A percentile compares a stretch with the other conserved stretches of the same genome.
Evolutionary conservation across 352 stramenopile genomes (phyloP).

Genomic region (Phytophthora brassicae): DNA sequence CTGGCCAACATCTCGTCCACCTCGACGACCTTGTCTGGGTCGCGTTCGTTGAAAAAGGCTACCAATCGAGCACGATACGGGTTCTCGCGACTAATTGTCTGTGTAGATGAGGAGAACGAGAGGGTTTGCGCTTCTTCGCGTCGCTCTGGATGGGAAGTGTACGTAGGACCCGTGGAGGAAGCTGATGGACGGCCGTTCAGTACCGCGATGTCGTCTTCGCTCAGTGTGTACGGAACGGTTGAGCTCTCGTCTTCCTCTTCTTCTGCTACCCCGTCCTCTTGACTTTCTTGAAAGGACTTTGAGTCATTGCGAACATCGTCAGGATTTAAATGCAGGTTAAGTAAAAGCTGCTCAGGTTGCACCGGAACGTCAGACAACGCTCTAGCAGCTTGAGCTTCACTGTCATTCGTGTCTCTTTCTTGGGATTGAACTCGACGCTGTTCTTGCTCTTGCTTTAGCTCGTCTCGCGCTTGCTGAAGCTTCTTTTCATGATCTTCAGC

Average conservation of each 20-base stretch:
- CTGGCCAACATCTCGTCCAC: constrained; percentile 80
- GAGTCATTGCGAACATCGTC: background rate
- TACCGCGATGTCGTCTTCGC: constrained; percentile 64
- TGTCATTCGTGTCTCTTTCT: background rate
- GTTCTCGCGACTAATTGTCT: constrained; percentile 21
- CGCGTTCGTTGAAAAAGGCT: constrained; percentile 62
- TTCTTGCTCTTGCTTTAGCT: constrained; percentile 16
- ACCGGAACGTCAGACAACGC: constrained; percentile 25
- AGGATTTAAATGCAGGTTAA: background rate
- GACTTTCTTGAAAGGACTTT: background rate
- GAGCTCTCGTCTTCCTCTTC: constrained; percentile 28
- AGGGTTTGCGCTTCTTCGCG: constrained; percentile 14
- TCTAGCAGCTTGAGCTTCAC: constrained; percentile 8
- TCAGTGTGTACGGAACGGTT: constrained; percentile 63
- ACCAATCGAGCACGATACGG: constrained; percentile 54
- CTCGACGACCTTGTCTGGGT: constrained; percentile 61
- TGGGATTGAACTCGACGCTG: background rate
- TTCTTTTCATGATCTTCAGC: constrained; percentile 49
- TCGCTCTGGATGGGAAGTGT: constrained; percentile 1
- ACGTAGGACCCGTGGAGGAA: constrained; percentile 1
- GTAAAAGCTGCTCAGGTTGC: background rate
- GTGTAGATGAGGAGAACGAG: constrained; percentile 11
- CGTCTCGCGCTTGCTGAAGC: constrained; percentile 24
- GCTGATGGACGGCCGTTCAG: constrained; percentile 48
- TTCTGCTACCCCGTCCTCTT: constrained; percentile 10